A percentile compares a stretch with the other conserved stretches of the same genome.
Conservation (phyloP, 208 protist genomes). For the Crithidia mellificae region DNA sequence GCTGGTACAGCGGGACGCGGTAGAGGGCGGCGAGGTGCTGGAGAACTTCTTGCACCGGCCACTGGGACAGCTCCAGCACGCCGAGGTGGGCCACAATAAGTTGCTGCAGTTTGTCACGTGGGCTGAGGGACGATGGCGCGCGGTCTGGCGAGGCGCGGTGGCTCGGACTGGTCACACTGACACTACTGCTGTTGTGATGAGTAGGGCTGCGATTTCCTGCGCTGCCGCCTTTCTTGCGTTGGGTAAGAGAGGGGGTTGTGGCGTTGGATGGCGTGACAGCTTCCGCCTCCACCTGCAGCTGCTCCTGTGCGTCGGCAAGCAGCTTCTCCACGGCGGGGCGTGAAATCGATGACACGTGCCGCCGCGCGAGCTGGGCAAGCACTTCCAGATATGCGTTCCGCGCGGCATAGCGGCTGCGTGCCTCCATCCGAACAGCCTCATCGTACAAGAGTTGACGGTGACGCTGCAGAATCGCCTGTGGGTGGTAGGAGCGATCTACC, state of each 20-base stretch:
- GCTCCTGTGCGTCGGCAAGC: constrained; percentile 36
- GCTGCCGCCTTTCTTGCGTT: too few relatives aligned
- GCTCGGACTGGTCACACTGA: too few relatives aligned
- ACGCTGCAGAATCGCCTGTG: constrained; percentile 34
- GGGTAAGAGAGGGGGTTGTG: constrained; percentile 2
- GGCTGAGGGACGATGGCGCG: background rate
- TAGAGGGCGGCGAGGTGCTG: constrained; percentile 54
- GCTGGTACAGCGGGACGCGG: constrained; percentile 34
- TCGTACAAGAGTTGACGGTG: constrained; percentile 49
- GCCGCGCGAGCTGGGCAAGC: constrained; percentile 36
- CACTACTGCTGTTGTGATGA: too few relatives aligned
- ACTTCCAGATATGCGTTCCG: constrained; percentile 52
- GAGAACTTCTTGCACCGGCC: constrained; percentile 60
- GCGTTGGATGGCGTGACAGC: constrained; percentile 11
- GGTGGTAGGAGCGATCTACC: constrained; percentile 17
- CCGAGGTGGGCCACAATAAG: constrained; percentile 46
- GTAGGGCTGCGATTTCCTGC: background rate
- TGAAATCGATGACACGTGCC: constrained; percentile 30
- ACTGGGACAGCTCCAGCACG: constrained; percentile 50
- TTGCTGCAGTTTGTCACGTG: constrained; percentile 32
- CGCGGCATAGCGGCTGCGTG: constrained; percentile 33
- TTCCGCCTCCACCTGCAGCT: constrained; percentile 34
- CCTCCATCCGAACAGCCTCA: constrained; percentile 38
- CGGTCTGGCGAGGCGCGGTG: background rate
- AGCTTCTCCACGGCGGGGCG: constrained; percentile 36